A percentile compares a stretch with the other conserved stretches of the same genome.
These are phyloP conservation scores for Paracamarosporium sp. DNA, from an alignment of 2,329 filamentous ascomycete species.

Conservation along the genomic window DNA sequence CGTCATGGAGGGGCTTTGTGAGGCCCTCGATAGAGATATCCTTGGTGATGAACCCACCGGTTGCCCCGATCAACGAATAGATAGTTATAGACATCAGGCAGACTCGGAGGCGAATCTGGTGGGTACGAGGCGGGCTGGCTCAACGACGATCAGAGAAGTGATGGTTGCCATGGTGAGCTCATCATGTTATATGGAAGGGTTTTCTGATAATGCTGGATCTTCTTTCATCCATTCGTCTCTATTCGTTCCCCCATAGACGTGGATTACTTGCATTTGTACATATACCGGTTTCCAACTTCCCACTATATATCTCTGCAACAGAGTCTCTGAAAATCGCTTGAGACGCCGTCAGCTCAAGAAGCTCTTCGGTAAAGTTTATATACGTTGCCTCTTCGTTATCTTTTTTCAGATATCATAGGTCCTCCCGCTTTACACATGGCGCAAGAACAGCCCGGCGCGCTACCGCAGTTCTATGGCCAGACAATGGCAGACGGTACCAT, in stretches of 20 bases:
- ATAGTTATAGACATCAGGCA: conserved; percentile 7
- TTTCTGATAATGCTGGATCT: no score
- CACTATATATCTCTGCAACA: background rate
- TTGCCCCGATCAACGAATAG: conserved; percentile 38
- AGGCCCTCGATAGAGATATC: conserved; percentile 25
- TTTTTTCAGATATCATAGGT: conserved; percentile 9
- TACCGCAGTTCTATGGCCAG: conserved; percentile 39
- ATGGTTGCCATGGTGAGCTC: conserved; percentile 12
- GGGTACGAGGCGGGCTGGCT: conserved; percentile 8
- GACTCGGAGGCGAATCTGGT: background rate
- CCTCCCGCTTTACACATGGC: conserved; percentile 26
- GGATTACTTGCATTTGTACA: background rate
- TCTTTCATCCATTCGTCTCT: background rate
- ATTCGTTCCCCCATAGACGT: background rate
- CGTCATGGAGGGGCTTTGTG: conserved; percentile 35
- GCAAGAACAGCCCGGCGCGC: conserved; percentile 13
- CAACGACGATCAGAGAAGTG: background rate
- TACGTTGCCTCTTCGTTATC: conserved; percentile 11
- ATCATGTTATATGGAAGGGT: conserved; percentile 10
- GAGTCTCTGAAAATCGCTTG: background rate
- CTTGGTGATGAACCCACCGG: conserved; percentile 20
- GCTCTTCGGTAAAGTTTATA: conserved; percentile 1
- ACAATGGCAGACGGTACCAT: conserved; percentile 35
- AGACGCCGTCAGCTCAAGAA: conserved; percentile 1
- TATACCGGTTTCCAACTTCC: background rate